Evolutionary conservation across 257 asterid species (phyloP).

Genomic region (Lavandula angustifolia): DNA sequence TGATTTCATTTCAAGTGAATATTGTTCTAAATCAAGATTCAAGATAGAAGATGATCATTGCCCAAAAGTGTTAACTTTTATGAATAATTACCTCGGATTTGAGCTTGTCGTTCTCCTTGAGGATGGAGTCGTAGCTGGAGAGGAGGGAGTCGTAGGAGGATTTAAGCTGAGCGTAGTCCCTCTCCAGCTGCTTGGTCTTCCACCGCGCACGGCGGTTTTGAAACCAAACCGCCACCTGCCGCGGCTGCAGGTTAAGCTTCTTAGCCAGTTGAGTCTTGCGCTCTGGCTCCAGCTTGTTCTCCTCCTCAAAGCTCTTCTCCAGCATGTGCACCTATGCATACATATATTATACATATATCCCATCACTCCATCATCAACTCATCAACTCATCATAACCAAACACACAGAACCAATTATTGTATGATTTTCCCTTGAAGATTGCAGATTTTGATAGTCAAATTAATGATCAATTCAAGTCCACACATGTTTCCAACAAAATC

Average conservation of each 20-base stretch:
- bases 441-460: too few relatives aligned
- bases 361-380: too few relatives aligned
- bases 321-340: constrained; percentile 75
- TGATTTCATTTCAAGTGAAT: too few relatives aligned
- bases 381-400: too few relatives aligned
- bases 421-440: too few relatives aligned
- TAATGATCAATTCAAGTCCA: neutral
- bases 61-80: too few relatives aligned
- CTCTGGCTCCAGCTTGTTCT: constrained; percentile 98
- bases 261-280: constrained; percentile 87
- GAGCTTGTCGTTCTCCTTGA: constrained; percentile 82
- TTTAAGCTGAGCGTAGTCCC: constrained; percentile 84
- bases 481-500: constrained; percentile 9
- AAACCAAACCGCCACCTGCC: constrained; percentile 99
- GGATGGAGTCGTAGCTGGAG: constrained; percentile 65
- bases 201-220: constrained; percentile 99
- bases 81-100: constrained; percentile 97
- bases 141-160: constrained; percentile 81
- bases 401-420: too few relatives aligned
- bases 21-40: too few relatives aligned
- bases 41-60: neutral
- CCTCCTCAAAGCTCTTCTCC: constrained; percentile 94
- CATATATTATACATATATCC: too few relatives aligned
- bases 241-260: constrained; percentile 88
- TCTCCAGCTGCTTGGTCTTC: constrained; percentile 95